A percentile compares a stretch with the other conserved stretches of the same genome.
phyloP scores from a whole-genome alignment of 2,329 filamentous ascomycete species.

The Trichoderma sp. region DNA sequence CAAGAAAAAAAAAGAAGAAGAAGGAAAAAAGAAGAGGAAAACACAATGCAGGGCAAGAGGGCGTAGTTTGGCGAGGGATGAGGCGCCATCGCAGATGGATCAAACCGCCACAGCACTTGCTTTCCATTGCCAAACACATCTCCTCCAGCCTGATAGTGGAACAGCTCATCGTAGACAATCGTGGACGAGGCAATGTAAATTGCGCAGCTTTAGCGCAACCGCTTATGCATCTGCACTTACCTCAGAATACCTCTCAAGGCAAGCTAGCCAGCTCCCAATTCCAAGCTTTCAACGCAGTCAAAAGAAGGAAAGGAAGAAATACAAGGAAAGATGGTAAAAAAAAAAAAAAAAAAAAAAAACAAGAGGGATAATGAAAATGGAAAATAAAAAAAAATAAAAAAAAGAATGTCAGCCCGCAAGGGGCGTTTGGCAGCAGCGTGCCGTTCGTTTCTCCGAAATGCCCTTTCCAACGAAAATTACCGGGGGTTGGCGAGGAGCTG shows the following conservation, averaged over 20 bases:
- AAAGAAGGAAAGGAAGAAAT: background rate
- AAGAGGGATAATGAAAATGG: background rate
- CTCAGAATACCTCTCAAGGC: constrained; percentile 18
- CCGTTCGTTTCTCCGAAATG: constrained; percentile 17
- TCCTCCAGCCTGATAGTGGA: background rate
- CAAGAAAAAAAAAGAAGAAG: background rate
- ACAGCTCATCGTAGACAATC: background rate
- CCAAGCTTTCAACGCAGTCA: constrained; percentile 18
- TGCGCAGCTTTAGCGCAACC: constrained; percentile 22
- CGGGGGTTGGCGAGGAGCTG: constrained; percentile 19
- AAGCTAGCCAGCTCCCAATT: constrained; percentile 10
- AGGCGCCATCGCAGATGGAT: background rate
- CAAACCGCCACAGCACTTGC: background rate
- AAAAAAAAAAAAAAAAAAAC: constrained; percentile 11
- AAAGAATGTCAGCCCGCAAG: constrained; percentile 25
- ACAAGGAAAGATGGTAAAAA: background rate
- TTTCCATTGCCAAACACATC: background rate
- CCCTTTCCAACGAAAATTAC: constrained; percentile 23
- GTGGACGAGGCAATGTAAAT: constrained; percentile 9
- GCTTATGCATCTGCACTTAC: constrained; percentile 22
- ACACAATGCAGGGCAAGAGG: background rate
- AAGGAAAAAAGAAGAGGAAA: too few species aligned
- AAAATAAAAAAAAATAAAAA: constrained; percentile 1
- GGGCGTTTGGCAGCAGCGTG: constrained; percentile 24
- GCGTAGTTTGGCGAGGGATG: background rate